Evolutionary conservation across 148 eudicot species (phyloP).

Genomic region (Heliosperma pusillum): DNA sequence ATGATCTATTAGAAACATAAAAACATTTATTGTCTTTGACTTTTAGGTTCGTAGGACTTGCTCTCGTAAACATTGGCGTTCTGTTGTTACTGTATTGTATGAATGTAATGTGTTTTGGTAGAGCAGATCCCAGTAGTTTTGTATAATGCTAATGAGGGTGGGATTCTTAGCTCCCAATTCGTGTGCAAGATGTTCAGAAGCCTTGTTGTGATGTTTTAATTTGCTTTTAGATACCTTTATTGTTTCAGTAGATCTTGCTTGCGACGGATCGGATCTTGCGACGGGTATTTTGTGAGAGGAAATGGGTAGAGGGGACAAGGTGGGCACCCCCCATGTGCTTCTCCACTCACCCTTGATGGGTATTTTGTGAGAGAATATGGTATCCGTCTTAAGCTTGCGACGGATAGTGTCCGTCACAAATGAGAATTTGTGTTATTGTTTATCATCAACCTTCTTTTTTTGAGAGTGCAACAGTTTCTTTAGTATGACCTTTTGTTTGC

Average conservation of each 20-base stretch:
- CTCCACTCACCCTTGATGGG: too few relatives aligned
- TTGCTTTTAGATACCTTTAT: not conserved
- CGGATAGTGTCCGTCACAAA: too few relatives aligned
- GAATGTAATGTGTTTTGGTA: conserved; percentile 1
- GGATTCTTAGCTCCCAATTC: not conserved
- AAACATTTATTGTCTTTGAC: not conserved
- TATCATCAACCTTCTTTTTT: too few relatives aligned
- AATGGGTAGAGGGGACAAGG: too few relatives aligned
- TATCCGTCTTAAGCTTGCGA: too few relatives aligned
- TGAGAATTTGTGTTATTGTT: too few relatives aligned
- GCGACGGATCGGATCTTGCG: too few relatives aligned
- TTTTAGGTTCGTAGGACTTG: not conserved
- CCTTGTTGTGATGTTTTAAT: not conserved
- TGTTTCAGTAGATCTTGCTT: not conserved
- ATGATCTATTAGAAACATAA: not conserved
- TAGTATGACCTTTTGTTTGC: too few relatives aligned
- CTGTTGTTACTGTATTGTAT: not conserved
- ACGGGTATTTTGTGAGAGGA: too few relatives aligned
- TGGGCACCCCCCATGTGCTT: too few relatives aligned
- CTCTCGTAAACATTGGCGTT: not conserved
- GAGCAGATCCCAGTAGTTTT: not conserved
- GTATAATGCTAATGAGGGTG: conserved; percentile 1
- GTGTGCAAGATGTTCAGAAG: not conserved
- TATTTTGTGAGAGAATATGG: too few relatives aligned
- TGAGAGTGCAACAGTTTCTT: too few relatives aligned